Conservation (phyloP, 495 filamentous ascomycete genomes). For the Tuber indicum region DNA sequence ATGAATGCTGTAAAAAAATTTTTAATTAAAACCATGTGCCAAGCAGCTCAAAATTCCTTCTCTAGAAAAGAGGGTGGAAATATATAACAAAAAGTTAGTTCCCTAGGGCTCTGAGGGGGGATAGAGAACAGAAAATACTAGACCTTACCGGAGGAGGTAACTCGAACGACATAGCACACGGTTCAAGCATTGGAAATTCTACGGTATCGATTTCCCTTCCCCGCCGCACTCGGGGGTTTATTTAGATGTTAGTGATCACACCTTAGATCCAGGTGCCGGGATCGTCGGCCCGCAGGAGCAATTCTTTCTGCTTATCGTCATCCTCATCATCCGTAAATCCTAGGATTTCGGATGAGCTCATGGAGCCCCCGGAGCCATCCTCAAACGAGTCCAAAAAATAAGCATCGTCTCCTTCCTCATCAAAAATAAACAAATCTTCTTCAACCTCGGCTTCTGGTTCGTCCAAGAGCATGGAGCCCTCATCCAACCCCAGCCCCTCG, state of each 20-base stretch:
- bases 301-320: neutral
- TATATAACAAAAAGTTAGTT: neutral
- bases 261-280: neutral
- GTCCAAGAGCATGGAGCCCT: conserved; percentile 9
- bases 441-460: conserved; percentile 9
- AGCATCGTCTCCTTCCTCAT: neutral
- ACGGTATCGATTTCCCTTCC: neutral
- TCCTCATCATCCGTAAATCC: conserved; percentile 7
- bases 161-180: neutral
- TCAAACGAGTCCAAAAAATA: neutral
- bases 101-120: neutral
- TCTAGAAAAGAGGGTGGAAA: neutral
- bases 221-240: neutral
- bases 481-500: neutral
- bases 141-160: neutral
- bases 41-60: neutral
- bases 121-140: neutral
- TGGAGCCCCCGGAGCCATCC: neutral
- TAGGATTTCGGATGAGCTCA: conserved; percentile 8
- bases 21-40: neutral
- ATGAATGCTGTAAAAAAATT: neutral
- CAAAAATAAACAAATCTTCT: conserved; percentile 4
- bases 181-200: neutral
- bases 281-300: neutral
- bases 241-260: neutral